Percentiles rank a stretch among this genome's conserved stretches.
Conservation (phyloP, 2,329 filamentous ascomycete genomes). For the Arthrobotrys musiformis region DNA sequence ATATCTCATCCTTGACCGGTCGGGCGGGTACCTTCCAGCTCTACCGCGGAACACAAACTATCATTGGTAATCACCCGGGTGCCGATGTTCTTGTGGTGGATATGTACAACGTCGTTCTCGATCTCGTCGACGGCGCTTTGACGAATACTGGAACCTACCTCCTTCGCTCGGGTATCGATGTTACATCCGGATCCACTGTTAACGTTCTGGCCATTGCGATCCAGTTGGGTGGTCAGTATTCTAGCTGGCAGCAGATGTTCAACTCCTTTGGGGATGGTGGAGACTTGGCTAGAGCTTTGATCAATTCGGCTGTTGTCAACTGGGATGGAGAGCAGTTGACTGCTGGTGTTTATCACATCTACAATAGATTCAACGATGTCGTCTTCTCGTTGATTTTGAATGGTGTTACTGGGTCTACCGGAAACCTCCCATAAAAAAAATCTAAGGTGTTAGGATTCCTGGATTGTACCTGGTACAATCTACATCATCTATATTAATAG, state of each 20-base stretch:
- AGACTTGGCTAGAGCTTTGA: neutral
- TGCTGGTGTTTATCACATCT: constrained; percentile 26
- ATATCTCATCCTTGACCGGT: neutral
- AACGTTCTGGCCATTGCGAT: constrained; percentile 13
- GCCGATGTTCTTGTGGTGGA: neutral
- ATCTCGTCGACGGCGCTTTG: constrained; percentile 1
- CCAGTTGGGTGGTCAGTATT: neutral
- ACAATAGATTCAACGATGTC: constrained; percentile 8
- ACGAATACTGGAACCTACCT: neutral
- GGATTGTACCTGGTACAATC: too few species aligned
- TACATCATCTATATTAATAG: too few species aligned
- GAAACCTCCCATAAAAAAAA: neutral
- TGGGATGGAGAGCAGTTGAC: constrained; percentile 6
- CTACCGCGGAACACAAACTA: neutral
- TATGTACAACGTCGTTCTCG: neutral
- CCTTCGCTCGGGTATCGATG: neutral
- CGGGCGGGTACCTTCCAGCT: neutral
- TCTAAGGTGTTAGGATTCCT: neutral
- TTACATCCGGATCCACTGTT: neutral
- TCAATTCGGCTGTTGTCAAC: neutral
- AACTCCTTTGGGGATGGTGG: constrained; percentile 21
- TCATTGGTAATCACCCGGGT: neutral
- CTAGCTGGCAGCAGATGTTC: neutral
- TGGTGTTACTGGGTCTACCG: neutral
- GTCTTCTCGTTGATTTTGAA: constrained; percentile 25